Evolutionary conservation across 495 filamentous ascomycete species (phyloP).

Genomic region (Penicillium roqueforti): DNA sequence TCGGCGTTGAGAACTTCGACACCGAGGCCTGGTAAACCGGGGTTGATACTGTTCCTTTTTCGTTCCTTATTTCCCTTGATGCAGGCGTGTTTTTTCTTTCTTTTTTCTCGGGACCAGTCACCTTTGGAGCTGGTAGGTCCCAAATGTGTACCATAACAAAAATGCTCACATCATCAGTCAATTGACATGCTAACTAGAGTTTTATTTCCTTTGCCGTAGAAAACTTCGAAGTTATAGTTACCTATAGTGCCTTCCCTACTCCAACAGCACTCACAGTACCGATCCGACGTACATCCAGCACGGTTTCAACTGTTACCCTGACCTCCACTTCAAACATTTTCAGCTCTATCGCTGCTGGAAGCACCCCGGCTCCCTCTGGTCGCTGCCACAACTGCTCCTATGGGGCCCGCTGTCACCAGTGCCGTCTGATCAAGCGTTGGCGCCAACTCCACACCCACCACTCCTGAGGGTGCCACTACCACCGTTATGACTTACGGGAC

Average conservation of each 20-base stretch:
- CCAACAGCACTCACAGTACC: too few relatives aligned
- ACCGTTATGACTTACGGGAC: slow-evolving; percentile 33
- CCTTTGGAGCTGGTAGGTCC: slow-evolving; percentile 7
- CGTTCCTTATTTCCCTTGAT: slow-evolving; percentile 8
- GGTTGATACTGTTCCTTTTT: background rate
- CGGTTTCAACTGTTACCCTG: slow-evolving; percentile 37
- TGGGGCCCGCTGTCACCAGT: slow-evolving; percentile 18
- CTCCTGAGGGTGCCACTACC: slow-evolving; percentile 19
- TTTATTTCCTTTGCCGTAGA: background rate
- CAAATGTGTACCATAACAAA: slow-evolving; percentile 12
- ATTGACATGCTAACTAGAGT: background rate
- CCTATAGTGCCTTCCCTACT: too few relatives aligned
- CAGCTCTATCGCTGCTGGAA: slow-evolving; percentile 8
- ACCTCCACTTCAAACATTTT: slow-evolving; percentile 18
- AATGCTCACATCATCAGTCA: slow-evolving; percentile 5
- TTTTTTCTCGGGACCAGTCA: slow-evolving; percentile 7
- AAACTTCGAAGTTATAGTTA: too few relatives aligned
- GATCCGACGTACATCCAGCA: slow-evolving; percentile 36
- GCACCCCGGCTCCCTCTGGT: slow-evolving; percentile 6
- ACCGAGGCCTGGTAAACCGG: slow-evolving; percentile 24
- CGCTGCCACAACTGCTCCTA: background rate
- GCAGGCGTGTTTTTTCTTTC: slow-evolving; percentile 7
- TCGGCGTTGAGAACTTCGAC: slow-evolving; percentile 57
- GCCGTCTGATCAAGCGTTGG: slow-evolving; percentile 15
- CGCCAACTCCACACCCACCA: slow-evolving; percentile 6